Base-by-base conservation (phyloP, 106 monocot genomes). In the Dendrobium huoshanense region DNA sequence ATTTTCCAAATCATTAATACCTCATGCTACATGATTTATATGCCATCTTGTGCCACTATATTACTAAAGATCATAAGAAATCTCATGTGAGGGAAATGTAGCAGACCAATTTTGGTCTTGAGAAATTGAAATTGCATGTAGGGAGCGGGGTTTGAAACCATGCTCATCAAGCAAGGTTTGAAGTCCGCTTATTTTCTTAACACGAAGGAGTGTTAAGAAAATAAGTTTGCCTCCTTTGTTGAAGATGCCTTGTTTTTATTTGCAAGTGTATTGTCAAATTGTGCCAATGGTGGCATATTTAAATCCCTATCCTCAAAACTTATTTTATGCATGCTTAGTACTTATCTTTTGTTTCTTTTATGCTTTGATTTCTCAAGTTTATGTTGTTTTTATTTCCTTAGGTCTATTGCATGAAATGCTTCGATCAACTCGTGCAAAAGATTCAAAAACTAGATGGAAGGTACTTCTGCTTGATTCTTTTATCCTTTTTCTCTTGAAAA, bases 401-500 rank as follows among this genome's bases (percentile, higher is more conserved):
- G 89, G 89, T 43, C 75, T 93, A 41, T 82, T 93, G 59, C 81
- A 86, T 83, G 92, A 93, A 87, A 93, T 93, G 92, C 79, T 93
- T 73, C 82, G 90, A 58, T 86, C 92, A 75, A 81, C 88, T 58
- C 88, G 81, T 83, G 84, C 51, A 44, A 90, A 89, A 73, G 89
- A 90, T 19, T 85, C 90, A 73, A 92, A 92, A 84, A 80, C 84
- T 55, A 80, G 84, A 83, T 93, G 92, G 92, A 93, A 93, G 92
- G 92, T 93, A 90, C 74, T 74, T 44, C 20, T 37, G 7, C 74
- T 13, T 74, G 29, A 43, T 70, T 70, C 13, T 70, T 37, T 29
- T 70, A 16, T 70, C 7, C 37, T 37, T 74, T 74, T 41, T 20
- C 8, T 5, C n/a, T 17, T 37, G 37, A 37, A 37, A 9, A 29